These are phyloP conservation scores for Ophiostoma ips DNA, from an alignment of 2,329 filamentous ascomycete species.

Conservation along the genomic window DNA sequence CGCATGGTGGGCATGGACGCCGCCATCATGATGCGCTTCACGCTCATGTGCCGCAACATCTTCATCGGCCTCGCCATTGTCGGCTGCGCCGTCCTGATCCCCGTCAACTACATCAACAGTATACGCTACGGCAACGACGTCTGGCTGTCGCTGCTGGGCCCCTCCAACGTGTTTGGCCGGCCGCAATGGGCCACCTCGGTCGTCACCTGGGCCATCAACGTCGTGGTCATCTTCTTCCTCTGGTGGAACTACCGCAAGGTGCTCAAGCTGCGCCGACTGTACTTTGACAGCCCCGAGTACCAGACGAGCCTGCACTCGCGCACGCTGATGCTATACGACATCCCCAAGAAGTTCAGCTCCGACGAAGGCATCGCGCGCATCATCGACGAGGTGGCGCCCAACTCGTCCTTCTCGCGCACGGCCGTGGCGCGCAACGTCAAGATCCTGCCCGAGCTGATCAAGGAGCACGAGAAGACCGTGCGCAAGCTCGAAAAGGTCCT, in stretches of 20 bases:
- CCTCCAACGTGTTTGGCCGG: slow-evolving; percentile 36
- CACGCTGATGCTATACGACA: slow-evolving; percentile 64
- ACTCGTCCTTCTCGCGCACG: slow-evolving; percentile 63
- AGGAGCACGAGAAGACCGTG: slow-evolving; percentile 69
- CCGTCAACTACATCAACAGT: slow-evolving; percentile 53
- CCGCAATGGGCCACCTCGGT: slow-evolving; percentile 47
- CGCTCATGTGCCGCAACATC: slow-evolving; percentile 83
- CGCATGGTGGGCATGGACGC: slow-evolving; percentile 84
- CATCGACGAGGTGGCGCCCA: slow-evolving; percentile 66
- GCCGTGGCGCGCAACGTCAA: slow-evolving; percentile 87
- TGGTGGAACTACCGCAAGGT: slow-evolving; percentile 84
- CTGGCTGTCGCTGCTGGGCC: slow-evolving; percentile 48
- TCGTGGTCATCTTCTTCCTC: slow-evolving; percentile 65
- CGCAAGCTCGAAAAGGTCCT: slow-evolving; percentile 69
- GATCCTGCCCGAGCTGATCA: slow-evolving; percentile 71
- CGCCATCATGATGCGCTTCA: slow-evolving; percentile 76
- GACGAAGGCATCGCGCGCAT: slow-evolving; percentile 82
- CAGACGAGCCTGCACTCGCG: slow-evolving; percentile 72
- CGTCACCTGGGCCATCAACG: slow-evolving; percentile 51
- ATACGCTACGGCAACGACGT: slow-evolving; percentile 21
- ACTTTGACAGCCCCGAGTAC: slow-evolving; percentile 78
- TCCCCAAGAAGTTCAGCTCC: slow-evolving; percentile 59
- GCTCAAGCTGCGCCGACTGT: slow-evolving; percentile 54
- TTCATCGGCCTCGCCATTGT: slow-evolving; percentile 60
- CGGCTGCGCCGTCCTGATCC: slow-evolving; percentile 66